Conservation (phyloP, 106 monocot genomes). For the Platanthera zijinensis region DNA sequence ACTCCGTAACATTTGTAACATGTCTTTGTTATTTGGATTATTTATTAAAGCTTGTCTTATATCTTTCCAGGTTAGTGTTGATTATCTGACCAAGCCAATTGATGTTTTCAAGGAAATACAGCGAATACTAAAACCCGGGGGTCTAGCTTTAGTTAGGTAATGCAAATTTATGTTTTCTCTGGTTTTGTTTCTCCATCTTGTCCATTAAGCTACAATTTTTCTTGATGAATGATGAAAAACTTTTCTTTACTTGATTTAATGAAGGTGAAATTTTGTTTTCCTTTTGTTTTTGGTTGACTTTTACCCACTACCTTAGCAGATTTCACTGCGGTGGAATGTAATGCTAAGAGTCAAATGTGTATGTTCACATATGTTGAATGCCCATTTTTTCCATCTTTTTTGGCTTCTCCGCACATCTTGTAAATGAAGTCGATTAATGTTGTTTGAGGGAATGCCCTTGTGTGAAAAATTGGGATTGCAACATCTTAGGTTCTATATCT, state of each 20-base stretch:
- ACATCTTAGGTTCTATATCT: too few species aligned
- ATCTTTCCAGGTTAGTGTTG: slow-evolving; percentile 71
- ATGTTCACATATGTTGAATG: background rate
- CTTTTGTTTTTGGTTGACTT: background rate
- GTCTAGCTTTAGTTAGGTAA: slow-evolving; percentile 84
- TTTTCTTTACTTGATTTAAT: background rate
- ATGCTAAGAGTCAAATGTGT: too few species aligned
- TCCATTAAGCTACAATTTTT: background rate
- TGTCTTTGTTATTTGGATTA: background rate
- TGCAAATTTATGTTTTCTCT: background rate
- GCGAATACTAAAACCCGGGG: slow-evolving; percentile 70
- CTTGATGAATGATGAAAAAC: background rate
- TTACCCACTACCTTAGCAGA: background rate
- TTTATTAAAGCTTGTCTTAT: background rate
- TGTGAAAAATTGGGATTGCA: background rate
- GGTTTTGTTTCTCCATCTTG: background rate
- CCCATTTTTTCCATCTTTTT: background rate
- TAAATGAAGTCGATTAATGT: background rate
- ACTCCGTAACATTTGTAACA: background rate
- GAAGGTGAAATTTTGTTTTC: background rate
- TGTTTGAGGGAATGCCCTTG: background rate
- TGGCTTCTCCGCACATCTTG: background rate
- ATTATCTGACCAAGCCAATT: slow-evolving; percentile 87
- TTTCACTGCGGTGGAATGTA: background rate
- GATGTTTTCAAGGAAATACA: slow-evolving; percentile 93